Evolutionary conservation across 1,139 yeast genomes (phyloP).

Genomic region (Candida mesenterica): DNA sequence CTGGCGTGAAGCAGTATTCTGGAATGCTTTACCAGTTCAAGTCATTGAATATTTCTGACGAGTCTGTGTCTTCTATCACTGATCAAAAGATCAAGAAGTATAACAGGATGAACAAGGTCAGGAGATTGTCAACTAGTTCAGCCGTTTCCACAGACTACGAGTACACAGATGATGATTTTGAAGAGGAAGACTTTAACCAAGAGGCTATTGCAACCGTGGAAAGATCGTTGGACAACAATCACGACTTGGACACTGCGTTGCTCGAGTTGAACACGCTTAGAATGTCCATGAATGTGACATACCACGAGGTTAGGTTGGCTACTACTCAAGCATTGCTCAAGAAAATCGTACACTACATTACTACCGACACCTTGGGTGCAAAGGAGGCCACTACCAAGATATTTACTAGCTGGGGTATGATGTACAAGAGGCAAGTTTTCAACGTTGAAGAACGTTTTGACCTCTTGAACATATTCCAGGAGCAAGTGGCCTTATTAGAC

Average conservation of each 20-base stretch:
- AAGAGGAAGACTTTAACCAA: slow-evolving; percentile 77
- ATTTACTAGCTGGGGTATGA: slow-evolving; percentile 75
- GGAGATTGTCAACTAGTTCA: slow-evolving; percentile 41
- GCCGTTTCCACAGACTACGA: slow-evolving; percentile 43
- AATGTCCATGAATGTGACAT: slow-evolving; percentile 95
- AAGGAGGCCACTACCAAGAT: slow-evolving; percentile 76
- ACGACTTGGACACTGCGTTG: slow-evolving; percentile 88
- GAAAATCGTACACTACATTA: slow-evolving; percentile 68
- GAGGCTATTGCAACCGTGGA: slow-evolving; percentile 95
- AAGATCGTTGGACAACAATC: slow-evolving; percentile 88
- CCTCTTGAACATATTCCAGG: slow-evolving; percentile 59
- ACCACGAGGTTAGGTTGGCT: slow-evolving; percentile 86
- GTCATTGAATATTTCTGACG: slow-evolving; percentile 71
- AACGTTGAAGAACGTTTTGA: slow-evolving; percentile 76
- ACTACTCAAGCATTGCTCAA: slow-evolving; percentile 70
- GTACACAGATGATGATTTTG: slow-evolving; percentile 37
- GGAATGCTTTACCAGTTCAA: slow-evolving; percentile 60
- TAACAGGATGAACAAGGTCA: slow-evolving; percentile 19
- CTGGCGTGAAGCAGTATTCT: slow-evolving; percentile 25
- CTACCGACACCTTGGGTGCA: slow-evolving; percentile 70
- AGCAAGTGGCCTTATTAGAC: slow-evolving; percentile 36
- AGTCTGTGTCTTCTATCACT: slow-evolving; percentile 65
- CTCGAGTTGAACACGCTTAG: slow-evolving; percentile 89
- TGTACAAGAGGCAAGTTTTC: slow-evolving; percentile 80
- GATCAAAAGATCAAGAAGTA: slow-evolving; percentile 40